A percentile compares a stretch with the other conserved stretches of the same genome.
phyloP scores from a whole-genome alignment of 257 asterid genomes.

The Apocynum venetum region DNA sequence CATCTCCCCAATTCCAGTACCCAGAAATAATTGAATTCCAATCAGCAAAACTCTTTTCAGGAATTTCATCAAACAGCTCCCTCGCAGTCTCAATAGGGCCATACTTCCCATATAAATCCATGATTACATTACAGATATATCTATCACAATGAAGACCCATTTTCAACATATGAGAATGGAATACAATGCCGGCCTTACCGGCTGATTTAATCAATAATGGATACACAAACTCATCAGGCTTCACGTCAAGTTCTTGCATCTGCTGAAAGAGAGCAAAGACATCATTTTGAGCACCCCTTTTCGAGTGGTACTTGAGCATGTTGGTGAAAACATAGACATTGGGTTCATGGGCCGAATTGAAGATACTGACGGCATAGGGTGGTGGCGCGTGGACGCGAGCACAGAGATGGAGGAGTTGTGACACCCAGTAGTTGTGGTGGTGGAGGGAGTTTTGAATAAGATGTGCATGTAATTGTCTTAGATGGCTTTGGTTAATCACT shows the following conservation, averaged over 20 bases:
- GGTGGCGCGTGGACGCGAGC: conserved; percentile 60
- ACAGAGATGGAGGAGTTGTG: conserved; percentile 45
- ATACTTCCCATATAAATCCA: conserved; percentile 51
- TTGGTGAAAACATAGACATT: conserved; percentile 42
- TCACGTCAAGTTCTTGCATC: conserved; percentile 40
- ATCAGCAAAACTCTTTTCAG: conserved; percentile 44
- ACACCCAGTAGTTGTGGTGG: conserved; percentile 37
- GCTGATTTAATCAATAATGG: conserved; percentile 54
- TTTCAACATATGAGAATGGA: conserved; percentile 54
- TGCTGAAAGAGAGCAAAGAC: conserved; percentile 33
- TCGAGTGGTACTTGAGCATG: conserved; percentile 43
- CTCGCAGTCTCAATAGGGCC: conserved; percentile 57
- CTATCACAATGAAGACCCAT: conserved; percentile 41
- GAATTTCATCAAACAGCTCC: conserved; percentile 59
- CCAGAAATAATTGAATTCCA: conserved; percentile 69
- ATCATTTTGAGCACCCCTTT: conserved; percentile 29
- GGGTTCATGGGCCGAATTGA: conserved; percentile 38
- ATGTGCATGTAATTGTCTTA: conserved; percentile 51
- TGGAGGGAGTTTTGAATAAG: conserved; percentile 47
- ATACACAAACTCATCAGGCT: conserved; percentile 49
- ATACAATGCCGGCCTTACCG: conserved; percentile 38
- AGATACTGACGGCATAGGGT: conserved; percentile 31
- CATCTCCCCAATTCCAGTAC: conserved; percentile 61
- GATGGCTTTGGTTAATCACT: conserved; percentile 28
- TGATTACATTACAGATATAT: conserved; percentile 47